phyloP scores from a whole-genome alignment of 2,329 filamentous ascomycete species.

The Cercospora sp. region DNA sequence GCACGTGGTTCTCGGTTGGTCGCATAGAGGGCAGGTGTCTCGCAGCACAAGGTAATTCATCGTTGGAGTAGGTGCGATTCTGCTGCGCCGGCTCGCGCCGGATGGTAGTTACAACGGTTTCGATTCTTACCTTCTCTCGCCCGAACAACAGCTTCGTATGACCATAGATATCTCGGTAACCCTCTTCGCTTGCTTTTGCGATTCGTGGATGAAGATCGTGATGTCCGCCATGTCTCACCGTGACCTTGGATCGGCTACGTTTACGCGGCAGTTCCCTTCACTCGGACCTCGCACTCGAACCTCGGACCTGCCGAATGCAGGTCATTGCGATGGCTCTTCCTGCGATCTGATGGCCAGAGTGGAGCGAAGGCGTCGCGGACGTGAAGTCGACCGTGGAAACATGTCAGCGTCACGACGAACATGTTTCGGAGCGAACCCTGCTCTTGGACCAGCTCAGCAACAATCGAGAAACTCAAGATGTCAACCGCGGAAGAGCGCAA shows the following conservation, averaged over 20 bases:
- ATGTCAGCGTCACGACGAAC: not conserved
- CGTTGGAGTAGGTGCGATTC: not conserved
- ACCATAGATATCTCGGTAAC: not conserved
- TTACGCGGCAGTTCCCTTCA: not conserved
- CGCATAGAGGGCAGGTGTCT: not conserved
- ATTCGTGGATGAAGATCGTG: not conserved
- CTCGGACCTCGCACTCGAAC: not conserved
- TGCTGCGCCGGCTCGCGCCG: not conserved
- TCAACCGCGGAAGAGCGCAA: not conserved
- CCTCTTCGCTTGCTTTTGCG: not conserved
- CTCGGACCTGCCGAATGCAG: not conserved
- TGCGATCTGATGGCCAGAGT: not conserved
- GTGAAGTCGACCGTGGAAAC: not conserved
- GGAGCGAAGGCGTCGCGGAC: not conserved
- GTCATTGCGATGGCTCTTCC: not conserved
- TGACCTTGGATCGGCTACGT: not conserved
- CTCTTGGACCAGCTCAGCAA: not conserved
- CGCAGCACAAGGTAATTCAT: not conserved
- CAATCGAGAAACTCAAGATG: not conserved
- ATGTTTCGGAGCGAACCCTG: not conserved
- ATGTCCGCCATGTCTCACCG: slow-evolving; percentile 1
- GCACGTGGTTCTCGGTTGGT: not conserved
- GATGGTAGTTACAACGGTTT: not conserved
- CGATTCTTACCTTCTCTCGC: slow-evolving; percentile 1
- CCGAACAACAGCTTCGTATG: not conserved